Conservation (phyloP, 306 rosid species). For the Casuarina glauca region DNA sequence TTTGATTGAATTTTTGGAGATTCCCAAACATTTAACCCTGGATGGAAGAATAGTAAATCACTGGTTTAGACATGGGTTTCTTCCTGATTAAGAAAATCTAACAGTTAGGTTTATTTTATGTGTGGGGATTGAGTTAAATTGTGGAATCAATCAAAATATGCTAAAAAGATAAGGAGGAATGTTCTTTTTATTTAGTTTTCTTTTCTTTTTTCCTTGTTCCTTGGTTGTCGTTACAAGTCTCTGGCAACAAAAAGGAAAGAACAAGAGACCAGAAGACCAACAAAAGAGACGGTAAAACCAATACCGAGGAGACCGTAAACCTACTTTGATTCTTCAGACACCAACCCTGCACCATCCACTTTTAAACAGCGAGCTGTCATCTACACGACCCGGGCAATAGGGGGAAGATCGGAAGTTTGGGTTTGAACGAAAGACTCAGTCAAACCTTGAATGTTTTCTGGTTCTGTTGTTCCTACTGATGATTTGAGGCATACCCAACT, state of each 20-base stretch:
- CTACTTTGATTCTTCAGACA: not conserved
- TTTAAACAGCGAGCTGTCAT: not conserved
- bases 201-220: no score
- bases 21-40: no score
- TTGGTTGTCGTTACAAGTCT: not conserved
- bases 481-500: conserved; percentile 19
- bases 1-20: no score
- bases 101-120: no score
- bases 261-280: not conserved
- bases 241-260: not conserved
- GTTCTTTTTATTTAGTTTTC: no score
- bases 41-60: no score
- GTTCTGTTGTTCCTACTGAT: conserved; percentile 5
- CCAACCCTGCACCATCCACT: not conserved
- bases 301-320: conserved; percentile 4
- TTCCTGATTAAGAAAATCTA: no score
- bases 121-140: no score
- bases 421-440: not conserved
- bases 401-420: not conserved
- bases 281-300: not conserved
- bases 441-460: not conserved
- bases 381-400: not conserved
- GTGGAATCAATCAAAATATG: no score
- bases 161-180: no score
- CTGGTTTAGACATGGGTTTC: no score